Conservation (phyloP, 1,284 basidiomycete genomes). For the Takashimella tepidaria region DNA sequence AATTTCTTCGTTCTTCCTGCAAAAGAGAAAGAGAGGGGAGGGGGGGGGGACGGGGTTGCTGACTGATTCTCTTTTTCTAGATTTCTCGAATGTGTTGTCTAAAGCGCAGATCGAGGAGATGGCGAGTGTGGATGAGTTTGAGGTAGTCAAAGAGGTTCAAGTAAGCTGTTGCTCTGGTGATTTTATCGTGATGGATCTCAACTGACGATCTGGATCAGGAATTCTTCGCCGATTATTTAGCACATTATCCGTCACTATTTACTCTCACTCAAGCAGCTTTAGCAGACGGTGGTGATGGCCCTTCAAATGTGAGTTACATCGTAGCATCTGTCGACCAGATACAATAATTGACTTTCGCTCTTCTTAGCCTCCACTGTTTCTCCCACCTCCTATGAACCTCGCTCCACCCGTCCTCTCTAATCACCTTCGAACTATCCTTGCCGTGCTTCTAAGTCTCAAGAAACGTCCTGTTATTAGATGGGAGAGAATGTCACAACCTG, state of each 20-base stretch:
- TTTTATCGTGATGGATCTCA: background rate
- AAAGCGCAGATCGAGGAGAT: slow-evolving; percentile 89
- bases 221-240: slow-evolving; percentile 91
- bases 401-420: slow-evolving; percentile 65
- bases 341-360: slow-evolving; percentile 3
- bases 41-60: background rate
- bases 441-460: slow-evolving; percentile 87
- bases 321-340: background rate
- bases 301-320: slow-evolving; percentile 37
- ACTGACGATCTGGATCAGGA: slow-evolving; percentile 56
- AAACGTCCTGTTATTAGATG: slow-evolving; percentile 91
- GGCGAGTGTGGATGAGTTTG: slow-evolving; percentile 91
- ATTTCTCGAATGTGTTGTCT: slow-evolving; percentile 89
- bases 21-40: too few relatives aligned
- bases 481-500: slow-evolving; percentile 87
- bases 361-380: slow-evolving; percentile 45
- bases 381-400: slow-evolving; percentile 55
- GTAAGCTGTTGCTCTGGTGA: slow-evolving; percentile 51
- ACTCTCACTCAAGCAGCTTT: slow-evolving; percentile 66
- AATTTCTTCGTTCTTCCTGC: slow-evolving; percentile 14
- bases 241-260: slow-evolving; percentile 80
- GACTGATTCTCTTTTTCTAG: slow-evolving; percentile 51
- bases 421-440: slow-evolving; percentile 74
- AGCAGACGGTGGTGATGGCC: slow-evolving; percentile 44
- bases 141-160: slow-evolving; percentile 94